Base-by-base conservation (phyloP, 495 filamentous ascomycete genomes). In the Penicillium paxilli region DNA sequence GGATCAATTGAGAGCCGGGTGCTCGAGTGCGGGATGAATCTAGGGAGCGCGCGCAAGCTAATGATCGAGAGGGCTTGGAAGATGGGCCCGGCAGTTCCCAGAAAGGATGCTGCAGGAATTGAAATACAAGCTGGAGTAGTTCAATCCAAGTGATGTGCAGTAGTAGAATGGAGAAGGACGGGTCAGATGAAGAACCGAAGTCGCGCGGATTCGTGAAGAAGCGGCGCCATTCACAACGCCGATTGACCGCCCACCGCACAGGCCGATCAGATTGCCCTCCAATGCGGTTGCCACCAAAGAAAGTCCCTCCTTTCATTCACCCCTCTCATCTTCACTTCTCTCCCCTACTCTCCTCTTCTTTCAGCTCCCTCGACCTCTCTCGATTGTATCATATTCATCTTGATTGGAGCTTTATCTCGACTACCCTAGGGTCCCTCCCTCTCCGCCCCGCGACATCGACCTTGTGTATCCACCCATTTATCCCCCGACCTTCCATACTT, bases 241-340 rank as follows among this genome's bases (percentile, higher is more conserved):
- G 65, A 65, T 63, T 65, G 62, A 67, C 62, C 65, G 65, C 62
- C 65, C 60, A 57, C 56, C 64, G 54, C 57, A 64, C 64, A 62
- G 64, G 58, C 64, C 61, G 57, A 66, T 59, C 37, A n/a, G 59
- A 19, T 53, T 42, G 55, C 24, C 58, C 42, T 47, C 46, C 56
- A 58, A 65, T 49, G 57, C 52, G 58, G 54, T 64, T 66, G 62
- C 64, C 63, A 66, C 63, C 57, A 63, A 45, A 38, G 8, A n/a
- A 16, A 38, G 16, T 38, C 35, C 33, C 40, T 44, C 33, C 46
- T 47, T 58, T 54, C 19, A 56, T 37, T 54, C 16, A 24, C 47
- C 44, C n/a, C n/a, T n/a, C n/a, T n/a, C n/a, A n/a, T 16, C 28
- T 25, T 38, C 28, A 33, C 53, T 44, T 35, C 32, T 52, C 44